Evolutionary conservation across 331 rosid species (phyloP), one percentile per base, ranked within the genome.

Genomic region (Quercus tomentella): DNA sequence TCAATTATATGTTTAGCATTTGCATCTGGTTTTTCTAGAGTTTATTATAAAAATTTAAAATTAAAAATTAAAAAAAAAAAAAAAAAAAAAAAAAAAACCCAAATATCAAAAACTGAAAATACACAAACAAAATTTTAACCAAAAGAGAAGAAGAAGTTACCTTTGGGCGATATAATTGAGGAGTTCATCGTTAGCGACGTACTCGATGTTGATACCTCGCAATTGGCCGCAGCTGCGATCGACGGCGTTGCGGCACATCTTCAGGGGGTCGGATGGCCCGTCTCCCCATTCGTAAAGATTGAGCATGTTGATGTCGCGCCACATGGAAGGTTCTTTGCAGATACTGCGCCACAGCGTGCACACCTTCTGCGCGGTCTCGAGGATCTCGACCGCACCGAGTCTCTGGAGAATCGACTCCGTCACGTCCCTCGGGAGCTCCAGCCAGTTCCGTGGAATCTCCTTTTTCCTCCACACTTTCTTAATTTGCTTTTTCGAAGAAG

Each of bases 91-190:
- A 5, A 33, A 31, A 35, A 35, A 37, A 0, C 12, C 45, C 11
- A 41, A 7, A 8, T 41, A 41, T 41, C 45, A 8, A 41, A 37
- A 41, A 8, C 45, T 8, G 45, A 41, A 41, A 41, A 41, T 41
- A 0, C 45, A 41, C 3, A 2, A 8, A 41, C 11, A 16, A 15
- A 6, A 35, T 7, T 35, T 7, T 35, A 7, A 35, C 0, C 43
- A 35, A 35, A 17, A 6, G 16, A 2, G 2, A 63, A 28, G 0
- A 62, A 25, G 12, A 62, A 26, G 26, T 7, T 9, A 62, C 69
- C 69, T 62, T 10, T 75, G 23, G 58, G 85, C 72, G 77, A 86
- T 83, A 25, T 83, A 77, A 14, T 41, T 22, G 43, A 87, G 88
- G 16, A 84, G 80, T 7, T 81, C 82, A 23, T 81, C 75, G 41